Percentiles rank a stretch among this genome's conserved stretches.
phyloP scores from a whole-genome alignment of 2,329 filamentous ascomycete genomes.

The Fusarium sp. region DNA sequence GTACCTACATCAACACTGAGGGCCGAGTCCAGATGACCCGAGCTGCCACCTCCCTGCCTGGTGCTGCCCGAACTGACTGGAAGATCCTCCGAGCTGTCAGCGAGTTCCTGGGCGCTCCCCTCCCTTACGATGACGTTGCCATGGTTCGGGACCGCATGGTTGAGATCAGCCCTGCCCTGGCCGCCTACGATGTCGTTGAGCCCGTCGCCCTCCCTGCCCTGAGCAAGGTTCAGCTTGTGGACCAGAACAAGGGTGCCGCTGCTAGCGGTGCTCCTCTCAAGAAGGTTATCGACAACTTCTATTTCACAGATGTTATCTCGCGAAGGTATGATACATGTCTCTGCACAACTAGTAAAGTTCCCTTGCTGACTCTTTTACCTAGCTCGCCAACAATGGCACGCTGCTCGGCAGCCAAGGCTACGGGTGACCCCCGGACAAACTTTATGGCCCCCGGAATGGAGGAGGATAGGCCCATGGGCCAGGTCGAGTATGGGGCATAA shows the following conservation, averaged over 20 bases:
- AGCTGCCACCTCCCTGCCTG: constrained; percentile 87
- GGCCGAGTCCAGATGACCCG: constrained; percentile 95
- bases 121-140: constrained; percentile 94
- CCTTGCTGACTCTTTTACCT: constrained; percentile 37
- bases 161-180: constrained; percentile 91
- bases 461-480: constrained; percentile 71
- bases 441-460: constrained; percentile 80
- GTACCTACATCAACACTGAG: constrained; percentile 97
- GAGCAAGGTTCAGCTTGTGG: constrained; percentile 94
- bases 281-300: constrained; percentile 95
- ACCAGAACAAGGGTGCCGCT: constrained; percentile 92
- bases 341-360: constrained; percentile 12
- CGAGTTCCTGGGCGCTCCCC: constrained; percentile 87
- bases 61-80: constrained; percentile 95
- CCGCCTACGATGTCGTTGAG: constrained; percentile 92
- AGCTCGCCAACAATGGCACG: constrained; percentile 99
- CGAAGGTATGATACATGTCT: constrained; percentile 76
- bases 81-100: constrained; percentile 96
- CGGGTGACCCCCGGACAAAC: constrained; percentile 81
- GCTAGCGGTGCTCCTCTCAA: constrained; percentile 79
- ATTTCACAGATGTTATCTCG: constrained; percentile 97
- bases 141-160: constrained; percentile 92
- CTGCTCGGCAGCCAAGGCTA: constrained; percentile 92
- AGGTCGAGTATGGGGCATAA: constrained; percentile 70
- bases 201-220: constrained; percentile 78